Conservation (phyloP, 176 grass and related monocot genomes). For the Eragrostis nindensis region DNA sequence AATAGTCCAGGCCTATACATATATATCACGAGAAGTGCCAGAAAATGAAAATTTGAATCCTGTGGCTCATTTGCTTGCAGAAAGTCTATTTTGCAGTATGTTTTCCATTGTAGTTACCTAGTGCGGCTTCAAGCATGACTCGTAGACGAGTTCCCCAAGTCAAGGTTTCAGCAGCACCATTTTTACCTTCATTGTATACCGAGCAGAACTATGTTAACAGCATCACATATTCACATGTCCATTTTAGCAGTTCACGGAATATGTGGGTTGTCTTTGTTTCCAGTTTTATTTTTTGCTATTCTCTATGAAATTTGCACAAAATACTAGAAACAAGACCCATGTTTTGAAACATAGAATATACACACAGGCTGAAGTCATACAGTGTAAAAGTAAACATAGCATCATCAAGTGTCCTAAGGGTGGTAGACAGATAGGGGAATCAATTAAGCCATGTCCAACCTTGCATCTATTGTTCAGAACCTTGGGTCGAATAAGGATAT, state of each 20-base stretch:
- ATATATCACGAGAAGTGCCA: neutral
- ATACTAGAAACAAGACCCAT: neutral
- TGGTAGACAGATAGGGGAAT: neutral
- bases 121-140: constrained; percentile 49
- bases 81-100: neutral
- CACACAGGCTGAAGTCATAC: neutral
- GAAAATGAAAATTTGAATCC: neutral
- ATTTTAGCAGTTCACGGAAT: neutral
- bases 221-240: too few relatives aligned
- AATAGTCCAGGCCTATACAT: constrained; percentile 49
- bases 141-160: constrained; percentile 40
- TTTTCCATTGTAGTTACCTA: constrained; percentile 42
- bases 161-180: constrained; percentile 11
- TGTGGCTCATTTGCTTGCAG: neutral
- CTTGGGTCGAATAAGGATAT: too few relatives aligned
- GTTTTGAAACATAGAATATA: neutral
- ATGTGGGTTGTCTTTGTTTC: neutral
- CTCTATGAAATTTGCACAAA: neutral
- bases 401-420: neutral
- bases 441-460: neutral
- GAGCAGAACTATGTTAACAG: neutral
- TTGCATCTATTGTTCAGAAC: neutral
- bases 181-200: constrained; percentile 37
- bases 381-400: neutral
- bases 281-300: neutral